A percentile compares a stretch with the other conserved stretches of the same genome.
Evolutionary conservation across 2,329 filamentous ascomycete genomes (phyloP).

Genomic region (Cytospora mali): DNA sequence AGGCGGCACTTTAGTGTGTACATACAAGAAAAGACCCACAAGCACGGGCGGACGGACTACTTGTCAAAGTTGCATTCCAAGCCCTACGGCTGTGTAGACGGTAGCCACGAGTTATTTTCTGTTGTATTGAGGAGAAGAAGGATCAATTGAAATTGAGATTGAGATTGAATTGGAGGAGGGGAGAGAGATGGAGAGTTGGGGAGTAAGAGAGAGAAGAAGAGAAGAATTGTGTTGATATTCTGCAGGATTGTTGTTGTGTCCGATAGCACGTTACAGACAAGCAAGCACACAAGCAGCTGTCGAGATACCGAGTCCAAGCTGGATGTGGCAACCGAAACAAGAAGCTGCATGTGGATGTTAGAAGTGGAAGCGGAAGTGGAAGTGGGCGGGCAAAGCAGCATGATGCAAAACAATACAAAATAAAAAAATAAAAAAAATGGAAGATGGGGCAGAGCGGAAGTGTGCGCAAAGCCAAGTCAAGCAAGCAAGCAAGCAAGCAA

Average conservation of each 20-base stretch:
- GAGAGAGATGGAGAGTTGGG: neutral
- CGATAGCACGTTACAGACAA: no score
- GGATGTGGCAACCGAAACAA: neutral
- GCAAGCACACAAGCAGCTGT: neutral
- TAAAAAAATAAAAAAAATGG: no score
- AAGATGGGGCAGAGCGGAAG: no score
- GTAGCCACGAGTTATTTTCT: neutral
- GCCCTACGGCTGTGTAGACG: neutral
- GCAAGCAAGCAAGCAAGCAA: no score
- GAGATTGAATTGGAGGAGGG: no score
- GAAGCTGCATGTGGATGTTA: neutral
- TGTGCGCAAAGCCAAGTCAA: no score
- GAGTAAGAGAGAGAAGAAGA: neutral
- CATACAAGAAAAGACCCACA: neutral
- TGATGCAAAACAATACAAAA: no score
- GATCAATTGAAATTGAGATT: neutral
- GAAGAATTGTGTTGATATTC: neutral
- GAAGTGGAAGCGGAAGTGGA: neutral
- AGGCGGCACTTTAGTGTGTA: neutral
- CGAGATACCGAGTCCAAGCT: neutral
- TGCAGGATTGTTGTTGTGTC: no score
- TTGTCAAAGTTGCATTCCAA: neutral
- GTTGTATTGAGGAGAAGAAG: neutral
- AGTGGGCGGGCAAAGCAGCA: no score
- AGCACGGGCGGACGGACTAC: neutral